Evolutionary conservation across 208 protist genomes (phyloP), one percentile per base, ranked within the genome.

Genomic region (Acanthamoeba lenticulata): DNA sequence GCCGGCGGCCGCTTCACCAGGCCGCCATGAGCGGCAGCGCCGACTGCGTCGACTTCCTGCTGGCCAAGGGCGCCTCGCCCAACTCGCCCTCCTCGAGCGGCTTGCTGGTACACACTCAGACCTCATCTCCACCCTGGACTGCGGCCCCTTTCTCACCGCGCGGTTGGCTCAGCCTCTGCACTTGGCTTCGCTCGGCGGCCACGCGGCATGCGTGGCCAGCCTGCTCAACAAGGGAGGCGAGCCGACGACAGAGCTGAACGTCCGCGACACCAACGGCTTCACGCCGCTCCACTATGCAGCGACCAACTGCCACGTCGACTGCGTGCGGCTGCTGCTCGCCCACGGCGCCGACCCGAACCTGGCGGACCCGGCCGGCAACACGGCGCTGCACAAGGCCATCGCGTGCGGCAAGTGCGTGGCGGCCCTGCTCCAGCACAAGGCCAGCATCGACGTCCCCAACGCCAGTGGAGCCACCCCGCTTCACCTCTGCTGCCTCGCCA

Each of bases 41-140:
- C 42, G 74, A 85, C 13, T 85, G 74, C n/a, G 74, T 85, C 42
- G 74, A 85, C 21, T 85, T 85, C 74, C 74, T 85, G 24, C 24
- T 85, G 74, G 44, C 42, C 44, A 85, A 85, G 44, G 74, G 74
- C 19, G 74, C 74, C 44, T 85, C 74, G 6, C 74, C 74, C 15
- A 85, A 85, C 74, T 85, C 74, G 3, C 74, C 74, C 36, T 85
- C 74, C 19, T 52, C 74, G 27, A 44, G 52, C 52, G 74, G 74
- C 36, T 85, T 85, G 9, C 29, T 85, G 74, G 74, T 85, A 44
- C 40, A n/a, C 52, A 77, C n/a, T n/a, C n/a, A n/a, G n/a, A n/a
- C n/a, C n/a, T 52, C n/a, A 74, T 67, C 5, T 44, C 29, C 36
- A 32, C 38, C 7, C 9, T 83, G 42, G 38, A 21, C 49, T 47